phyloP scores from a whole-genome alignment of 306 rosid species.

The Dalbergia cochinchinensis region DNA sequence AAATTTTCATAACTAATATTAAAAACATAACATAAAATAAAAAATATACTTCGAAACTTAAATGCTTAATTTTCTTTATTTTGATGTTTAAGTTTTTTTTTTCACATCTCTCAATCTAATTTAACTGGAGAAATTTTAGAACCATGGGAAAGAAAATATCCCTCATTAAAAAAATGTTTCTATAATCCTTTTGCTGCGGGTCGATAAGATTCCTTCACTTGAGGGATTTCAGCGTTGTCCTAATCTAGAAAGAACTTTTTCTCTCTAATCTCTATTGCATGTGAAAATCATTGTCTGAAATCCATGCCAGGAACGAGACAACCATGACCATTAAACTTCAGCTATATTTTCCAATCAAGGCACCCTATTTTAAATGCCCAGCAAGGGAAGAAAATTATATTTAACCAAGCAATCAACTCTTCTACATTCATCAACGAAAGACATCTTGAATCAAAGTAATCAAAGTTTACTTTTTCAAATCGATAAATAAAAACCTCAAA shows the following conservation, averaged over 20 bases:
- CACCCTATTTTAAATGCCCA: not conserved
- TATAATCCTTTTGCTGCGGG: too few relatives aligned
- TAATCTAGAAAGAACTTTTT: too few relatives aligned
- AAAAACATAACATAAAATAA: too few relatives aligned
- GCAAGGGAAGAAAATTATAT: not conserved
- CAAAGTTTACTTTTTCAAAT: not conserved
- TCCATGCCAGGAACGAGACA: constrained; percentile 3
- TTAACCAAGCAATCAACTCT: not conserved
- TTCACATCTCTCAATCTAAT: too few relatives aligned
- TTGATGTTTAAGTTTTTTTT: too few relatives aligned
- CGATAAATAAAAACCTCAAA: not conserved
- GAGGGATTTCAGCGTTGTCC: not conserved
- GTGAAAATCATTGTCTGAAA: not conserved
- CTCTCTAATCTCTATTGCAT: not conserved
- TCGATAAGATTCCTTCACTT: not conserved
- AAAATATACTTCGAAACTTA: too few relatives aligned
- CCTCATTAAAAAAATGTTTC: too few relatives aligned
- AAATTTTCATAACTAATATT: too few relatives aligned
- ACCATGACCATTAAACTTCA: not conserved
- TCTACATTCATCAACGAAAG: not conserved
- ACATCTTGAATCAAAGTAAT: not conserved
- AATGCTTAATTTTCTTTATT: too few relatives aligned
- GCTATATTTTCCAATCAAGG: not conserved
- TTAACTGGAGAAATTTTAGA: too few relatives aligned
- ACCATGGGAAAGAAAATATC: too few relatives aligned